Percentiles rank a stretch among this genome's conserved stretches.
phyloP scores from a whole-genome alignment of 176 grass and related monocot species.

The Musa acuminata region DNA sequence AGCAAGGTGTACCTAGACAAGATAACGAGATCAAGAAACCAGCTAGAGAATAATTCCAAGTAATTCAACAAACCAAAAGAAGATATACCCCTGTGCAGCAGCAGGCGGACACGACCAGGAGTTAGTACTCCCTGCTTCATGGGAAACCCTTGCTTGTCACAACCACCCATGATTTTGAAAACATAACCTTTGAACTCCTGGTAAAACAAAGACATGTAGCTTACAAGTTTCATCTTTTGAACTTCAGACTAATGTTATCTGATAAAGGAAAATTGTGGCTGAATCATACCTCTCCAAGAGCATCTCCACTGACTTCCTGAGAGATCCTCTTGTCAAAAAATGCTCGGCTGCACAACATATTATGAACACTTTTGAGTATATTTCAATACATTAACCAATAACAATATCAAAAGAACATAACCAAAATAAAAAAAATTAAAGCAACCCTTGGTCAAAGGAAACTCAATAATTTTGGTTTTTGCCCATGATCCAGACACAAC shows the following conservation, averaged over 20 bases:
- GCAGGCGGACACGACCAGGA: slow-evolving; percentile 67
- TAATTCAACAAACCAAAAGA: neutral
- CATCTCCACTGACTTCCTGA: slow-evolving; percentile 64
- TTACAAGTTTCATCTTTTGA: neutral
- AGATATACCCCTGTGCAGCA: slow-evolving; percentile 65
- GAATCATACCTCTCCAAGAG: slow-evolving; percentile 55
- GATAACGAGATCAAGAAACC: neutral
- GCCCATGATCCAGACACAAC: too few relatives aligned
- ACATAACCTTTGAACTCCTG: slow-evolving; percentile 88
- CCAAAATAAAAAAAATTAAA: too few relatives aligned
- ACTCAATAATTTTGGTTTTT: too few relatives aligned
- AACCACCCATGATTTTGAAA: slow-evolving; percentile 93
- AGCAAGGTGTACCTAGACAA: slow-evolving; percentile 61
- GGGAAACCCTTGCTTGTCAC: slow-evolving; percentile 86
- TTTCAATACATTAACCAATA: neutral
- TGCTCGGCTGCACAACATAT: slow-evolving; percentile 30
- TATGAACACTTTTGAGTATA: neutral
- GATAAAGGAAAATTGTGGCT: neutral
- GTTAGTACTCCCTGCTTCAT: slow-evolving; percentile 94
- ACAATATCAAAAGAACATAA: too few relatives aligned
- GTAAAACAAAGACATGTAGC: slow-evolving; percentile 10
- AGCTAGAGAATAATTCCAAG: neutral
- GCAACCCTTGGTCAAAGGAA: too few relatives aligned
- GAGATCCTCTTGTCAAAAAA: slow-evolving; percentile 91
- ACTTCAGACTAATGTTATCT: neutral